phyloP scores from a whole-genome alignment of 2,329 filamentous ascomycete genomes.

The Sclerotinia subarctica region DNA sequence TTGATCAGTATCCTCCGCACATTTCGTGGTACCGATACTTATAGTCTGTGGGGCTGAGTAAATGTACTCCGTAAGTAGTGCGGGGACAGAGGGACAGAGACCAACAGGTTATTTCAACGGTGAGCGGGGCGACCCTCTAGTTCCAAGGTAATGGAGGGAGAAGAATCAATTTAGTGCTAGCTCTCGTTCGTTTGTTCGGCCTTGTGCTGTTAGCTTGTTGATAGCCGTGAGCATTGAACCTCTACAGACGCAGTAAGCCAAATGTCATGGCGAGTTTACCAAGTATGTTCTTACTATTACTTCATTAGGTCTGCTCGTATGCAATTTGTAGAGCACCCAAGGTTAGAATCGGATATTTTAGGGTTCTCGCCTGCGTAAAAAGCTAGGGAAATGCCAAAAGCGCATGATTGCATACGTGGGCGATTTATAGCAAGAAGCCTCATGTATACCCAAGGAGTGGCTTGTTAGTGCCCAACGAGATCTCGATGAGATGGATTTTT shows the following conservation, averaged over 20 bases:
- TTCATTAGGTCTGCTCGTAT: neutral
- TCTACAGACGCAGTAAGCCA: neutral
- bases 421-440: constrained; percentile 13
- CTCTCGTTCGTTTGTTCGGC: neutral
- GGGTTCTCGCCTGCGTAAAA: neutral
- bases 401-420: constrained; percentile 18
- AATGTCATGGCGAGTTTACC: neutral
- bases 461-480: constrained; percentile 16
- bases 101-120: constrained; percentile 1
- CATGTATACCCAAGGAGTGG: constrained; percentile 8
- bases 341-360: neutral
- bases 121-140: neutral
- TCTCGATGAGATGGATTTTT: neutral
- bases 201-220: neutral
- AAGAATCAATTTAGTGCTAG: neutral
- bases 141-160: neutral
- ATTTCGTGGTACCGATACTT: too few relatives aligned
- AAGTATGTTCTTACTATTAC: neutral
- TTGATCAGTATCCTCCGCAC: neutral
- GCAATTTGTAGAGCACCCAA: neutral
- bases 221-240: too few relatives aligned
- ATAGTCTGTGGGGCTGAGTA: neutral
- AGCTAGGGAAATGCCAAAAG: neutral
- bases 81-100: neutral
- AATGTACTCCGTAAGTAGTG: neutral